These are phyloP conservation scores for Elongisporangium anandrum DNA, from an alignment of 352 stramenopile species.

Conservation along the genomic window DNA sequence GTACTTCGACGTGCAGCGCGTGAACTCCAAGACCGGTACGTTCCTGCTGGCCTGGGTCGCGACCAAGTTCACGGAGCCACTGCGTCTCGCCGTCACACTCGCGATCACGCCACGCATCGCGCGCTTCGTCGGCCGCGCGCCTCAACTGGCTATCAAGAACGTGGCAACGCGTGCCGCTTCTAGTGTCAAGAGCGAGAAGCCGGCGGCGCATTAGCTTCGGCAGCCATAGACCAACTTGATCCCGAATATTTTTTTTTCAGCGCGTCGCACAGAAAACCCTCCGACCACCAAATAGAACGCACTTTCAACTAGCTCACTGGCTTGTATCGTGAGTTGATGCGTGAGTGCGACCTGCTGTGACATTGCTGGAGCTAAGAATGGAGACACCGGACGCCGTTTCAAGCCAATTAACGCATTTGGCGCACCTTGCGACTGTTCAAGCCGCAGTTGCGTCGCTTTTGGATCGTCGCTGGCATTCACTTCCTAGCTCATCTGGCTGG, in stretches of 20 bases:
- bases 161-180: background rate
- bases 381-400: background rate
- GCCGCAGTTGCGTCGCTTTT: background rate
- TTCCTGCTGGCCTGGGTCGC: slow-evolving; percentile 83
- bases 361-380: background rate
- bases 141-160: slow-evolving; percentile 41
- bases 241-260: background rate
- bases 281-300: background rate
- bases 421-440: background rate
- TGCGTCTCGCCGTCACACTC: slow-evolving; percentile 74
- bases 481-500: background rate
- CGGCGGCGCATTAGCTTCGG: background rate
- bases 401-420: background rate
- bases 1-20: slow-evolving; percentile 74
- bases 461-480: background rate
- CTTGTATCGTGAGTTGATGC: background rate
- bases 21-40: slow-evolving; percentile 77
- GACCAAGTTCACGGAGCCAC: slow-evolving; percentile 85
- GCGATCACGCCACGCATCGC: slow-evolving; percentile 75
- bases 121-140: slow-evolving; percentile 61
- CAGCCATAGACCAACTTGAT: background rate
- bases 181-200: background rate
- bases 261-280: background rate
- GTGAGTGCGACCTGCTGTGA: background rate
- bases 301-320: background rate